These are phyloP conservation scores for Sechiopsis laciniata DNA, from an alignment of 306 rosid genomes.

Conservation along the genomic window DNA sequence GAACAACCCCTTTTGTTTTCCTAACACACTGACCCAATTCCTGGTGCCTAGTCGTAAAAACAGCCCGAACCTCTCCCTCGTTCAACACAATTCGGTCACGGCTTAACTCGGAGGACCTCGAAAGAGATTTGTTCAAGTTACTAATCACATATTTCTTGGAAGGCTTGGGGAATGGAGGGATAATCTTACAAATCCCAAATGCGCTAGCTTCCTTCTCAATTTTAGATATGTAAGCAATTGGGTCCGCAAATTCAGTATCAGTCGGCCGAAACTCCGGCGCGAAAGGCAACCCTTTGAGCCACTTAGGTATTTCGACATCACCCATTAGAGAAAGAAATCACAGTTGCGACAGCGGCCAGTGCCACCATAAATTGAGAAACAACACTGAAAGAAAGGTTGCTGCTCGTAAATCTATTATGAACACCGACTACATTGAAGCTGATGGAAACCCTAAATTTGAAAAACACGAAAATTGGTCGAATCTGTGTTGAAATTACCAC, in stretches of 20 bases:
- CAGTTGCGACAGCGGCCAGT: slow-evolving; percentile 25
- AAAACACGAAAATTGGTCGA: slow-evolving; percentile 9
- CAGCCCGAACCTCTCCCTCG: slow-evolving; percentile 57
- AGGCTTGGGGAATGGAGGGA: slow-evolving; percentile 92
- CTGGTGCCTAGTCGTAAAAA: slow-evolving; percentile 93
- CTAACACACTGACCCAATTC: slow-evolving; percentile 70
- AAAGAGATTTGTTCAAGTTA: slow-evolving; percentile 78
- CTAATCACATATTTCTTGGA: slow-evolving; percentile 66
- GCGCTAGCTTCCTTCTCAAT: slow-evolving; percentile 88
- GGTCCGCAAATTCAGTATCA: slow-evolving; percentile 91
- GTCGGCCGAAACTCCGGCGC: slow-evolving; percentile 97
- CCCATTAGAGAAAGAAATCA: slow-evolving; percentile 56
- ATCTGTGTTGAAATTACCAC: slow-evolving; percentile 24
- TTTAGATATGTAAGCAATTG: slow-evolving; percentile 92
- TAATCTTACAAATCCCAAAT: slow-evolving; percentile 87
- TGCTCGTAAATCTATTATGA: slow-evolving; percentile 23
- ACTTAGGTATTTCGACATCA: slow-evolving; percentile 70
- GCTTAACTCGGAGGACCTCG: slow-evolving; percentile 59
- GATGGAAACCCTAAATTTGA: slow-evolving; percentile 53
- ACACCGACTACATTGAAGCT: slow-evolving; percentile 20
- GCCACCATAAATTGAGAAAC: slow-evolving; percentile 27
- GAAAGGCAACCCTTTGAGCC: slow-evolving; percentile 79
- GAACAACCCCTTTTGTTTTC: slow-evolving; percentile 55
- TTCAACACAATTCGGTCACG: slow-evolving; percentile 27
- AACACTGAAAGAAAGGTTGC: slow-evolving; percentile 4